These are phyloP conservation scores for Barnettozyma populi DNA, from an alignment of 805 yeast species.

Conservation along the genomic window DNA sequence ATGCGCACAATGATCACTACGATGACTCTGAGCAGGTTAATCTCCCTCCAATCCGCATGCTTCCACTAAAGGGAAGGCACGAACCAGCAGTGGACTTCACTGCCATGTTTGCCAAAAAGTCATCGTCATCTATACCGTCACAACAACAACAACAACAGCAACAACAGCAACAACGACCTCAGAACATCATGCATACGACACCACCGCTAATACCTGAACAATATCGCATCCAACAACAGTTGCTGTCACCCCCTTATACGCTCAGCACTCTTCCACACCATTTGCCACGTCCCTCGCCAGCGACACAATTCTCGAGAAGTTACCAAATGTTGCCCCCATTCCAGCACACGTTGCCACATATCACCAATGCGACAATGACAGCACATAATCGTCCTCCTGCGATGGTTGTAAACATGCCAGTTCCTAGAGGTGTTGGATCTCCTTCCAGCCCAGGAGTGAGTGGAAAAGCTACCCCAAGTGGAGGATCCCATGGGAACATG, in stretches of 20 bases:
- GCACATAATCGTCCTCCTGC: neutral
- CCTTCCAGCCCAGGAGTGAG: neutral
- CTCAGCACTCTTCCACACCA: neutral
- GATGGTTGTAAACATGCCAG: neutral
- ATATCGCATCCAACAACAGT: neutral
- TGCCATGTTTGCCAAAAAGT: constrained; percentile 27
- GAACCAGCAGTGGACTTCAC: constrained; percentile 38
- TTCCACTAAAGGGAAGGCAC: constrained; percentile 14
- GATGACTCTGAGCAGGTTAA: constrained; percentile 11
- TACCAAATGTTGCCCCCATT: constrained; percentile 10
- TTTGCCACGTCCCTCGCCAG: constrained; percentile 9
- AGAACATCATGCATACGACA: constrained; percentile 10
- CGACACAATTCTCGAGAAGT: constrained; percentile 9
- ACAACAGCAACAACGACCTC: neutral
- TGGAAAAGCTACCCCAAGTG: neutral
- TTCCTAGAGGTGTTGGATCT: neutral
- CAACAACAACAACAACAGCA: constrained; percentile 3
- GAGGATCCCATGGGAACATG: constrained; percentile 10
- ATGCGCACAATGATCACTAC: neutral
- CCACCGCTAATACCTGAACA: constrained; percentile 1
- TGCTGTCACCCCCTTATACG: constrained; percentile 4
- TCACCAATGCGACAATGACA: neutral
- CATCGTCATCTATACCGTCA: constrained; percentile 1
- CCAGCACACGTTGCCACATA: constrained; percentile 9
- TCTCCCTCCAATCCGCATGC: constrained; percentile 23